phyloP scores from a whole-genome alignment of 768 basidiomycete species.

The Boletus reticulatus region DNA sequence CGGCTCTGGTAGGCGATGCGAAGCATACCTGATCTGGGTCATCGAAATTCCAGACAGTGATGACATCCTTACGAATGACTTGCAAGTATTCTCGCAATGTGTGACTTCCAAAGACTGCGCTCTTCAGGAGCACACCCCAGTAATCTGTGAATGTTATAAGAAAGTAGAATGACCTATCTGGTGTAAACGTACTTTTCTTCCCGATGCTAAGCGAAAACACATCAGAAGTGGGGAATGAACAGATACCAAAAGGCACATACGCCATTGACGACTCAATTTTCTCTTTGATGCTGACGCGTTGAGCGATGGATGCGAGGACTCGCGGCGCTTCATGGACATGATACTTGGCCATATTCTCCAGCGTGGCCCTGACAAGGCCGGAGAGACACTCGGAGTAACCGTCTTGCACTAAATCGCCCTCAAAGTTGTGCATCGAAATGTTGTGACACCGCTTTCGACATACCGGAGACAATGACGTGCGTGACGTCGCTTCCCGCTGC shows the following conservation, averaged over 20 bases:
- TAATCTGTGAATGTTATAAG: conserved; percentile 2
- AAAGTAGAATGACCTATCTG: neutral
- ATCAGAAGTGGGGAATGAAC: neutral
- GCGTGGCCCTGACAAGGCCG: neutral
- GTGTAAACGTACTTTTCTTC: conserved; percentile 8
- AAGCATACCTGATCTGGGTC: conserved; percentile 10
- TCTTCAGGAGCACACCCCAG: conserved; percentile 8
- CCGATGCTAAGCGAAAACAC: conserved; percentile 1
- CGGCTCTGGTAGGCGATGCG: neutral
- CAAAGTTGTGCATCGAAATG: neutral
- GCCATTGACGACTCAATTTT: conserved; percentile 11
- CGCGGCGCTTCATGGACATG: conserved; percentile 9
- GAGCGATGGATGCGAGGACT: conserved; percentile 12
- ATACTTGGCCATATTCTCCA: conserved; percentile 4
- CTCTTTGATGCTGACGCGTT: conserved; percentile 13
- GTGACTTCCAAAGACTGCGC: conserved; percentile 4
- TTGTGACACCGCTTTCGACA: neutral
- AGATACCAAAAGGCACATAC: neutral
- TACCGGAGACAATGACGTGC: conserved; percentile 8
- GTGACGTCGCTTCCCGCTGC: neutral
- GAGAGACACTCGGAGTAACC: conserved; percentile 3
- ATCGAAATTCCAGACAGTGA: conserved; percentile 11
- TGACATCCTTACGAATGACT: conserved; percentile 10
- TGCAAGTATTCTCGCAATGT: conserved; percentile 10
- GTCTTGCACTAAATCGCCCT: conserved; percentile 1